phyloP scores from a whole-genome alignment of 1,284 basidiomycete genomes.

The Fomitopsis betulina region DNA sequence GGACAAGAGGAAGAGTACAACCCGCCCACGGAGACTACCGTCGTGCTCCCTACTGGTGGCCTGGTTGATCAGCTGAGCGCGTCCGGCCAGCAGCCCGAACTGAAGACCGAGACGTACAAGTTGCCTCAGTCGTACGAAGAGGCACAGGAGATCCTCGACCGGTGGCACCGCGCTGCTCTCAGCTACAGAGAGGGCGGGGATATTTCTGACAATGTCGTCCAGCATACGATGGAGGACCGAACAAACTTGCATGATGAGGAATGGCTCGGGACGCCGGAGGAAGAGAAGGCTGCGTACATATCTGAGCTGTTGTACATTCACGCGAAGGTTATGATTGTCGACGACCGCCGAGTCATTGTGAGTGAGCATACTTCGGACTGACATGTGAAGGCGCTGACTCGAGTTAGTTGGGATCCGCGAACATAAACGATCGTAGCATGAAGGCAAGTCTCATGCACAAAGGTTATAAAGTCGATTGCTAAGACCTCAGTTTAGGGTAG shows the following conservation, averaged over 20 bases:
- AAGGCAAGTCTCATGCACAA: constrained; percentile 35
- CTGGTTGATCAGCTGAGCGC: constrained; percentile 31
- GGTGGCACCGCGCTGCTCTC: constrained; percentile 62
- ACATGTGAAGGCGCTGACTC: not conserved
- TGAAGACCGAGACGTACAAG: constrained; percentile 55
- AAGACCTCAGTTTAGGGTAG: constrained; percentile 56
- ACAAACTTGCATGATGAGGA: constrained; percentile 63
- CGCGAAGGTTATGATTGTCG: constrained; percentile 89
- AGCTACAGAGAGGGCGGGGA: constrained; percentile 49
- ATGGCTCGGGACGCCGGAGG: constrained; percentile 80
- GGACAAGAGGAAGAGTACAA: constrained; percentile 41
- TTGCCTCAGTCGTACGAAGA: constrained; percentile 65
- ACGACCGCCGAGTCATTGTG: constrained; percentile 84
- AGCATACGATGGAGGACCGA: constrained; percentile 67
- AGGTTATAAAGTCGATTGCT: not conserved
- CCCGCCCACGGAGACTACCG: constrained; percentile 44
- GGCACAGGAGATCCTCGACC: constrained; percentile 57
- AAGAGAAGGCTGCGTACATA: constrained; percentile 77
- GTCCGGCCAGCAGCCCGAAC: constrained; percentile 37
- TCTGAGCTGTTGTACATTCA: constrained; percentile 85
- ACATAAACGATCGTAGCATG: constrained; percentile 85
- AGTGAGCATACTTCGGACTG: constrained; percentile 26
- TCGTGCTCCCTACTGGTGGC: constrained; percentile 43
- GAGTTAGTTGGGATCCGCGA: constrained; percentile 80
- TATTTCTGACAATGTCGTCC: constrained; percentile 72